Evolutionary conservation across 306 rosid genomes (phyloP).

Genomic region (Cicer chorassanicum): DNA sequence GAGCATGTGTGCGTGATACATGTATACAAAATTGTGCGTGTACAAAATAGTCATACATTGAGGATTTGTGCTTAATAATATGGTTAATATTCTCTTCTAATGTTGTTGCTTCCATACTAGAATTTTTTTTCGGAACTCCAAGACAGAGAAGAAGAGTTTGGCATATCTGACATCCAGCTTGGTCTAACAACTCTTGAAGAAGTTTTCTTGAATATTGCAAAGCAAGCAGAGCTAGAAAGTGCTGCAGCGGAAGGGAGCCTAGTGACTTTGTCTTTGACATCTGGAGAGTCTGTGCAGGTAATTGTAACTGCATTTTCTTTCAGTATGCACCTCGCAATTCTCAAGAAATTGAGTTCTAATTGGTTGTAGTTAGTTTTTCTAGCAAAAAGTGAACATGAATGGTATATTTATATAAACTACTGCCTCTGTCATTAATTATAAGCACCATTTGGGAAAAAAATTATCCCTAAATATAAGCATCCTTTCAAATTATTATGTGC

Average conservation of each 20-base stretch:
- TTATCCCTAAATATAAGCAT: no score
- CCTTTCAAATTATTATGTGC: no score
- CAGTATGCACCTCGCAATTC: constrained; percentile 21
- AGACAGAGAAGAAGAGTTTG: constrained; percentile 67
- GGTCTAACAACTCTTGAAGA: constrained; percentile 89
- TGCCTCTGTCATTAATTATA: background rate
- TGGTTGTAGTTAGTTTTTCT: background rate
- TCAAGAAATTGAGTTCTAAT: constrained; percentile 16
- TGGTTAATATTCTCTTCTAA: constrained; percentile 19
- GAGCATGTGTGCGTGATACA: constrained; percentile 2
- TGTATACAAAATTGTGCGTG: background rate
- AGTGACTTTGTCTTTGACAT: constrained; percentile 64
- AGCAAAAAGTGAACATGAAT: background rate
- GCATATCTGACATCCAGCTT: constrained; percentile 80
- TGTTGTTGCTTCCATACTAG: constrained; percentile 53
- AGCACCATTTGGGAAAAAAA: no score
- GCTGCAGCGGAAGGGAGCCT: constrained; percentile 78
- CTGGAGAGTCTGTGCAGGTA: constrained; percentile 66
- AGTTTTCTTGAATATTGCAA: constrained; percentile 89
- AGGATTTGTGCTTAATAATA: constrained; percentile 9
- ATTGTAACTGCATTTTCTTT: constrained; percentile 29
- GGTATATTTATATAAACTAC: background rate
- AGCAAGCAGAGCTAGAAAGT: constrained; percentile 79
- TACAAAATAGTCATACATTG: background rate
- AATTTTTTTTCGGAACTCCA: constrained; percentile 74